Evolutionary conservation across 768 basidiomycete species (phyloP).

Genomic region (Hebeloma cylindrosporum): DNA sequence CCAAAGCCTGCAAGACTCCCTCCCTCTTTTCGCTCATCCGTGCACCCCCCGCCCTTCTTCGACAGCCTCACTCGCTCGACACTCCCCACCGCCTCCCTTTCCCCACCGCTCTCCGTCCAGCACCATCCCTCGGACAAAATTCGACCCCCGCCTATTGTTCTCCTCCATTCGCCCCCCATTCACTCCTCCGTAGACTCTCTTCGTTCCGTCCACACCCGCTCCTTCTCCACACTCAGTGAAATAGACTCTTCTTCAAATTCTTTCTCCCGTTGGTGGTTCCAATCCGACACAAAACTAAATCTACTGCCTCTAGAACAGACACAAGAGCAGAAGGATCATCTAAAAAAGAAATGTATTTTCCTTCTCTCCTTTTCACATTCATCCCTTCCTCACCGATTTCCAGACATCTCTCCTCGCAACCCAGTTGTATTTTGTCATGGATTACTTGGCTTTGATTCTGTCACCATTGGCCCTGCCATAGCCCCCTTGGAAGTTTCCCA

Average conservation of each 20-base stretch:
- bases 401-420: conserved; percentile 77
- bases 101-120: conserved; percentile 34
- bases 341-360: conserved; percentile 61
- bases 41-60: conserved; percentile 51
- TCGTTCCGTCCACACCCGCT: conserved; percentile 42
- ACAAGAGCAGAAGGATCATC: conserved; percentile 42
- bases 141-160: conserved; percentile 32
- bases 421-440: conserved; percentile 97
- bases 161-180: conserved; percentile 40
- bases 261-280: conserved; percentile 53
- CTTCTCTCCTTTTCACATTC: background rate
- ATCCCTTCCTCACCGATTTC: conserved; percentile 8
- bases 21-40: conserved; percentile 31
- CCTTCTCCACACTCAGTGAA: conserved; percentile 21
- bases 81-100: conserved; percentile 61
- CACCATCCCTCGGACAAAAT: conserved; percentile 15
- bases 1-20: conserved; percentile 47
- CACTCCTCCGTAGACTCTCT: conserved; percentile 60
- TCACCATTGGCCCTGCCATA: conserved; percentile 75
- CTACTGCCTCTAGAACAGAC: conserved; percentile 56
- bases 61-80: conserved; percentile 58
- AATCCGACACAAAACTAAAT: conserved; percentile 46
- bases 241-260: conserved; percentile 16
- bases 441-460: conserved; percentile 84
- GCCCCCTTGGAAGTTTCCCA: conserved; percentile 86